Percentiles rank a stretch among this genome's conserved stretches.
Evolutionary conservation across 2,329 filamentous ascomycete species (phyloP).

Genomic region (Cytospora mali): DNA sequence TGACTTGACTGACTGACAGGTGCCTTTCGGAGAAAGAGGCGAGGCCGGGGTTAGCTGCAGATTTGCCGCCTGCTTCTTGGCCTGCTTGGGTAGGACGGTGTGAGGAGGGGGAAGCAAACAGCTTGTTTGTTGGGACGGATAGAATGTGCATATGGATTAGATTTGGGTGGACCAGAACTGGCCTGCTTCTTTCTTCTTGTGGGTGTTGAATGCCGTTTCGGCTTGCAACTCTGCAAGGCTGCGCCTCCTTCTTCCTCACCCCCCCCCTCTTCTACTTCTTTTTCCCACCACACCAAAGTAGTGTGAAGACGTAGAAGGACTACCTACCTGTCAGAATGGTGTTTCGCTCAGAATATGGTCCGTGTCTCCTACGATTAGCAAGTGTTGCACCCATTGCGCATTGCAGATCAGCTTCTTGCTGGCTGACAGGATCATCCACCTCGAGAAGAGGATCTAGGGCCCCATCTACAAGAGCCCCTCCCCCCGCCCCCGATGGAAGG

Average conservation of each 20-base stretch:
- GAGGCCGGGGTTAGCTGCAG: neutral
- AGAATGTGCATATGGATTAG: neutral
- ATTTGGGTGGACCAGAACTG: neutral
- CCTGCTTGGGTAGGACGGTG: neutral
- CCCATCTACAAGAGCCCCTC: too few relatives aligned
- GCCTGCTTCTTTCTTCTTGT: neutral
- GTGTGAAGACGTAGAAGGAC: neutral
- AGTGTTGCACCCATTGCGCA: neutral
- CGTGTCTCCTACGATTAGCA: too few relatives aligned
- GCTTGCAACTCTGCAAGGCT: constrained; percentile 1
- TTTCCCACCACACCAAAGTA: too few relatives aligned
- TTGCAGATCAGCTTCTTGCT: neutral
- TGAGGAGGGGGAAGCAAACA: neutral
- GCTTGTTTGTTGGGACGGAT: neutral
- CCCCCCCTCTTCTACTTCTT: neutral
- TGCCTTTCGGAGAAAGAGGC: neutral
- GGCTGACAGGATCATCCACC: neutral
- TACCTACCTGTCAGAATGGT: too few relatives aligned
- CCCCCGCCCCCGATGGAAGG: too few relatives aligned
- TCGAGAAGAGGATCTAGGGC: neutral
- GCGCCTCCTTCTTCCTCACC: neutral
- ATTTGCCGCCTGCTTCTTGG: neutral
- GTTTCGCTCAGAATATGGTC: too few relatives aligned
- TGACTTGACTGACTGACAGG: too few relatives aligned
- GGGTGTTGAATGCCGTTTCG: neutral